Conservation (phyloP, 495 filamentous ascomycete species). For the Penicillium parvum region DNA sequence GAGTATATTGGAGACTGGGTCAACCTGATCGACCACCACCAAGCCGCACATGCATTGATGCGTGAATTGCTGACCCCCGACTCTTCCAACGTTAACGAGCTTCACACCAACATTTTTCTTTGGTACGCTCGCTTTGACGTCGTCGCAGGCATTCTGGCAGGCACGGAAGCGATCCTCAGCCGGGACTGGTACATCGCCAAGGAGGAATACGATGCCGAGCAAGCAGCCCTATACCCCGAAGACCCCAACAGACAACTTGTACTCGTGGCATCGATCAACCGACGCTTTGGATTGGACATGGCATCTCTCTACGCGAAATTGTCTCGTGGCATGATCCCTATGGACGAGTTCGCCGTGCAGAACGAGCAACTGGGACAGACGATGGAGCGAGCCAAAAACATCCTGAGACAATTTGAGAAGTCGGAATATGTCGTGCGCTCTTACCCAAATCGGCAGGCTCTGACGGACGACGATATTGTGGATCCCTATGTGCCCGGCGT, state of each 20-base stretch:
- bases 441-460: conserved; percentile 47
- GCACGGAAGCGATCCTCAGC: conserved; percentile 65
- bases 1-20: conserved; percentile 94
- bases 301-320: conserved; percentile 69
- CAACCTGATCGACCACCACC: conserved; percentile 87
- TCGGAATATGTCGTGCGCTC: conserved; percentile 53
- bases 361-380: conserved; percentile 52
- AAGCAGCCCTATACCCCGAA: conserved; percentile 55
- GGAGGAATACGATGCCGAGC: conserved; percentile 57
- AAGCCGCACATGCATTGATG: conserved; percentile 78
- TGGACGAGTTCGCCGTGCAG: conserved; percentile 60
- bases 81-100: conserved; percentile 63
- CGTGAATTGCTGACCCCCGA: conserved; percentile 73
- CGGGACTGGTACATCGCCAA: conserved; percentile 75
- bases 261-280: conserved; percentile 56
- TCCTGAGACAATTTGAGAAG: conserved; percentile 57
- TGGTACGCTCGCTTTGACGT: conserved; percentile 94
- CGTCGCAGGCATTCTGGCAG: conserved; percentile 75
- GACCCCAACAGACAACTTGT: conserved; percentile 64
- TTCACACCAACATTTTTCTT: conserved; percentile 64
- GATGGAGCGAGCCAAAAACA: conserved; percentile 52
- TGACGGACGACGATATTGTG: conserved; percentile 61
- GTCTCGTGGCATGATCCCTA: conserved; percentile 56
- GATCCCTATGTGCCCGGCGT: conserved; percentile 64
- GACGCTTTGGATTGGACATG: conserved; percentile 76